phyloP scores from a whole-genome alignment of 805 yeast genomes.

The Clavispora phyllophila region DNA sequence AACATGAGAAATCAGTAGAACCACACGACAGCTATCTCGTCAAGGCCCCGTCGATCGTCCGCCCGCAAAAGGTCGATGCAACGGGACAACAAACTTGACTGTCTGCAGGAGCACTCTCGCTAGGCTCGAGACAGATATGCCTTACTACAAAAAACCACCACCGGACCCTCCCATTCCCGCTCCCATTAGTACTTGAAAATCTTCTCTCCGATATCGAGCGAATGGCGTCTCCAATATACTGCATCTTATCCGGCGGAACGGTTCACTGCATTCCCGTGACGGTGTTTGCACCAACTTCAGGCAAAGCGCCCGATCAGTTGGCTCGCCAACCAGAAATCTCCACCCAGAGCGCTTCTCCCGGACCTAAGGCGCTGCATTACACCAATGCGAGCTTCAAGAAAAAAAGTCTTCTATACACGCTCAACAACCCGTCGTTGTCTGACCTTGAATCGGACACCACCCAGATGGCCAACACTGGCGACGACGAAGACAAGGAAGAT shows the following conservation, averaged over 20 bases:
- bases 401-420: slow-evolving; percentile 29
- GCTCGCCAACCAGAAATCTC: slow-evolving; percentile 3
- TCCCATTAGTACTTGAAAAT: no score
- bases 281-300: slow-evolving; percentile 8
- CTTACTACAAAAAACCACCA: no score
- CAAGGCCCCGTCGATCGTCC: no score
- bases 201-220: no score
- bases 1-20: no score
- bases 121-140: no score
- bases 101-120: no score
- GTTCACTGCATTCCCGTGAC: slow-evolving; percentile 24
- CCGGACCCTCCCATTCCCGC: no score
- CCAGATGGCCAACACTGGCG: neutral
- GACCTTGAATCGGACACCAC: slow-evolving; percentile 26
- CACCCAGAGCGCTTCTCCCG: neutral
- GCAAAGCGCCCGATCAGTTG: slow-evolving; percentile 8
- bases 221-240: slow-evolving; percentile 20
- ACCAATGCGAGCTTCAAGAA: slow-evolving; percentile 8
- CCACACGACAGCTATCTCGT: neutral
- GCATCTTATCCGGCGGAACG: slow-evolving; percentile 21
- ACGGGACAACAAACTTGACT: no score
- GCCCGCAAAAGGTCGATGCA: no score
- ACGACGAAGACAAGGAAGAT: neutral
- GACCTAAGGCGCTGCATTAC: neutral
- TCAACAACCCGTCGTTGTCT: slow-evolving; percentile 34